phyloP scores from a whole-genome alignment of 495 filamentous ascomycete species.

The Margaritispora aquatica region DNA sequence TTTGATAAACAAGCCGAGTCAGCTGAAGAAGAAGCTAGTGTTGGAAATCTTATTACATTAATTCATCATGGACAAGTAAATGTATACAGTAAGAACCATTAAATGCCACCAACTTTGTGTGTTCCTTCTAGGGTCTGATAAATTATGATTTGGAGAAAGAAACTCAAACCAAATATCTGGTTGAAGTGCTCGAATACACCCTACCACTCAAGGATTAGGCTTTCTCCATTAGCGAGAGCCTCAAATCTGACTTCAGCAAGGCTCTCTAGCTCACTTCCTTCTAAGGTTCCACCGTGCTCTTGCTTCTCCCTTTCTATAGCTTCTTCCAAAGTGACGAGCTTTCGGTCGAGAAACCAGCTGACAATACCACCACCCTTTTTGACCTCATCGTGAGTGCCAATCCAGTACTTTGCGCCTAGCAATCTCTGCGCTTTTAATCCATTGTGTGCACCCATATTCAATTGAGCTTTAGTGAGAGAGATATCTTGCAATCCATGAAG shows the following conservation, averaged over 20 bases:
- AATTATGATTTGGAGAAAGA: too few relatives aligned
- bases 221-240: slow-evolving; percentile 32
- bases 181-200: neutral
- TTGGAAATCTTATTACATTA: too few relatives aligned
- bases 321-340: slow-evolving; percentile 34
- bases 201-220: slow-evolving; percentile 25
- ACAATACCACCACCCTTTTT: slow-evolving; percentile 47
- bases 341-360: slow-evolving; percentile 39
- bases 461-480: slow-evolving; percentile 31
- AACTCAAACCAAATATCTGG: too few relatives aligned
- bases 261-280: slow-evolving; percentile 23
- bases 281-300: slow-evolving; percentile 8
- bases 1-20: neutral
- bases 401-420: slow-evolving; percentile 46
- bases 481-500: slow-evolving; percentile 52
- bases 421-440: slow-evolving; percentile 41
- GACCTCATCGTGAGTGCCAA: slow-evolving; percentile 52
- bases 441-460: slow-evolving; percentile 51
- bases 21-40: neutral
- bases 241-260: slow-evolving; percentile 23
- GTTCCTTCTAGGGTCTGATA: too few relatives aligned
- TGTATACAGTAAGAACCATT: too few relatives aligned
- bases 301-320: slow-evolving; percentile 36
- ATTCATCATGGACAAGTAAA: too few relatives aligned
- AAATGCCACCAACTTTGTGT: too few relatives aligned